Evolutionary conservation across 306 rosid genomes (phyloP).

Genomic region (Vigna reflexopilosa): DNA sequence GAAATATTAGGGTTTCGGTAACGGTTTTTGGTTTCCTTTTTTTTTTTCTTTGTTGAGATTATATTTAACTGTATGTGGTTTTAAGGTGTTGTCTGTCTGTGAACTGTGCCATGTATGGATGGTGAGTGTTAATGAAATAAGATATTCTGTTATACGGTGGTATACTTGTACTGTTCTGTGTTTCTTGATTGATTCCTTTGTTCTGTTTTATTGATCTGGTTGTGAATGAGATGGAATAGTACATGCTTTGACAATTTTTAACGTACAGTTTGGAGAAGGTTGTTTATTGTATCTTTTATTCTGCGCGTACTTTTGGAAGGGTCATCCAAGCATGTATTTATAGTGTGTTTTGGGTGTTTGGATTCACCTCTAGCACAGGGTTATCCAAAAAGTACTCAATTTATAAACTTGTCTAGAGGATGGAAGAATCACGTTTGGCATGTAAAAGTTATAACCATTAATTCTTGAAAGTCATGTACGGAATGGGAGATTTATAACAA

Average conservation of each 20-base stretch:
- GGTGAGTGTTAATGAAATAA: constrained; percentile 8
- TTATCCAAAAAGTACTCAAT: too few relatives aligned
- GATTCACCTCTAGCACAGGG: too few relatives aligned
- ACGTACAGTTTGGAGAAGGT: too few relatives aligned
- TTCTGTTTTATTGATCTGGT: background rate
- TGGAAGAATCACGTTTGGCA: too few relatives aligned
- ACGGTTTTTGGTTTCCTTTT: background rate
- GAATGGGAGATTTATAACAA: too few relatives aligned
- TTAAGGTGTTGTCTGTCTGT: background rate
- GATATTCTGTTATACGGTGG: constrained; percentile 1
- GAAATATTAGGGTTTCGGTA: background rate
- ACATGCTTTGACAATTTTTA: background rate
- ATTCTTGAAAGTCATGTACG: too few relatives aligned
- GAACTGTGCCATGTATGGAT: background rate
- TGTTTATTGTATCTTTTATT: too few relatives aligned
- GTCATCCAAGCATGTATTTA: background rate
- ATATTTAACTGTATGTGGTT: background rate
- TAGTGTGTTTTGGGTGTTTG: too few relatives aligned
- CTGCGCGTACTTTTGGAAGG: background rate
- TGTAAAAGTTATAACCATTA: too few relatives aligned
- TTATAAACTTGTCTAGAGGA: too few relatives aligned
- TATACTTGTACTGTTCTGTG: background rate
- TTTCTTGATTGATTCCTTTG: background rate
- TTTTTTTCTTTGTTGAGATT: background rate
- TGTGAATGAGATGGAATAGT: background rate